These are phyloP conservation scores for Mucor saturninus DNA, from an alignment of 371 early-diverging fungal genomes.

Conservation along the genomic window DNA sequence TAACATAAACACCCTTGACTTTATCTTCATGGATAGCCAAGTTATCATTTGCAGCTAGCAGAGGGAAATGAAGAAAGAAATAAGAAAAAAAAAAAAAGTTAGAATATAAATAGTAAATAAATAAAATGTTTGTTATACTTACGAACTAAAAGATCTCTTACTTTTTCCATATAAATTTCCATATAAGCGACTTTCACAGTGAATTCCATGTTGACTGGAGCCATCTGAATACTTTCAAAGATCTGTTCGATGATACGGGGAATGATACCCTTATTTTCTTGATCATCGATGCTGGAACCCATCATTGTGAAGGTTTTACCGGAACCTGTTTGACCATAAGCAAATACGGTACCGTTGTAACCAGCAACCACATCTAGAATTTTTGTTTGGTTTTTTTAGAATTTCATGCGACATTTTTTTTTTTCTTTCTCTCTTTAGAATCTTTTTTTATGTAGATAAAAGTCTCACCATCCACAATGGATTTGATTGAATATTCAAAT, in stretches of 20 bases:
- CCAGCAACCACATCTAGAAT: conserved; percentile 73
- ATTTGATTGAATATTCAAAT: conserved; percentile 88
- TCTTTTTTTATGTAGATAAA: conserved; percentile 17
- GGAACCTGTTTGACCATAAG: conserved; percentile 97
- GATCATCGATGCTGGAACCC: conserved; percentile 92
- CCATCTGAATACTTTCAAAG: conserved; percentile 81
- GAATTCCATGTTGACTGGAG: conserved; percentile 89
- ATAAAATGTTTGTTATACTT: conserved; percentile 25
- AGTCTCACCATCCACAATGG: conserved; percentile 85
- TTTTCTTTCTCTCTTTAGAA: conserved; percentile 62
- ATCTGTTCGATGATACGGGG: conserved; percentile 94
- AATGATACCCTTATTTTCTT: conserved; percentile 88
- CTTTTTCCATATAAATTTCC: conserved; percentile 99
- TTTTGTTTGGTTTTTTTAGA: neutral
- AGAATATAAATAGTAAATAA: neutral
- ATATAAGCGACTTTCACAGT: conserved; percentile 95
- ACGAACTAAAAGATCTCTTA: conserved; percentile 95
- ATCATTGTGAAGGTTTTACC: conserved; percentile 99
- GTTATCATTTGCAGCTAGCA: conserved; percentile 81
- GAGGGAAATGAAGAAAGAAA: neutral
- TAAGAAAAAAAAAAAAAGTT: conserved; percentile 4
- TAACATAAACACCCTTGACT: conserved; percentile 92
- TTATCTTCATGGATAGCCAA: conserved; percentile 96
- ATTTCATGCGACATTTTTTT: neutral
- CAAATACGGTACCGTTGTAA: conserved; percentile 98